Percentiles rank a stretch among this genome's conserved stretches.
These are phyloP conservation scores for Fomitopsis palustris DNA, from an alignment of 1,284 basidiomycete species.

Conservation along the genomic window DNA sequence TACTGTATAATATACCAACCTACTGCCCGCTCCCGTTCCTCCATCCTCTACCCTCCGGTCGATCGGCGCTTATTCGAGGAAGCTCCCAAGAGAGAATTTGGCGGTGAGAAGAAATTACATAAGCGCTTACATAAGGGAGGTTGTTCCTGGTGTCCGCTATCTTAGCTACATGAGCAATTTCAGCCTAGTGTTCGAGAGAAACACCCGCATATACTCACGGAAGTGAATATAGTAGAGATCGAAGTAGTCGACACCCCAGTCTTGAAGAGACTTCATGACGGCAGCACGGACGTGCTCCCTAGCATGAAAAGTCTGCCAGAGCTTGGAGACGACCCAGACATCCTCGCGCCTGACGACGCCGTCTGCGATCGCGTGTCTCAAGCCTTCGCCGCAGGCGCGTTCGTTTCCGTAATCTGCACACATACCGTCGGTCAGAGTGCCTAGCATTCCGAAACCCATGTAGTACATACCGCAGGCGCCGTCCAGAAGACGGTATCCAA, in stretches of 20 bases:
- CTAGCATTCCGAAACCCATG: background rate
- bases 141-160: too few species aligned
- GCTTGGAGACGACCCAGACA: slow-evolving; percentile 29
- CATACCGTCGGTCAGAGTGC: background rate
- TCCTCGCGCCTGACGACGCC: slow-evolving; percentile 38
- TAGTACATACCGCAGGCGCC: slow-evolving; percentile 26
- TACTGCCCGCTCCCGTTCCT: too few species aligned
- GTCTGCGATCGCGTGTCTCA: slow-evolving; percentile 35
- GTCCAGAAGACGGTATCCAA: slow-evolving; percentile 39
- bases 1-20: too few species aligned
- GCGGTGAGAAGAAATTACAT: too few species aligned
- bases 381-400: slow-evolving; percentile 34
- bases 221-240: slow-evolving; percentile 26
- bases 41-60: too few species aligned
- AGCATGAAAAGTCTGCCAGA: slow-evolving; percentile 27
- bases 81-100: background rate
- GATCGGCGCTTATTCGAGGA: background rate
- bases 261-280: slow-evolving; percentile 20
- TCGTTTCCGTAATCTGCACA: slow-evolving; percentile 36
- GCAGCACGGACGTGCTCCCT: slow-evolving; percentile 21
- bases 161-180: background rate
- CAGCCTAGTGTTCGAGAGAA: background rate
- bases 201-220: slow-evolving; percentile 13
- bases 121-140: too few species aligned
- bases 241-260: slow-evolving; percentile 26